Conservation (phyloP, 2,329 filamentous ascomycete species). For the Colletotrichum kahawae region DNA sequence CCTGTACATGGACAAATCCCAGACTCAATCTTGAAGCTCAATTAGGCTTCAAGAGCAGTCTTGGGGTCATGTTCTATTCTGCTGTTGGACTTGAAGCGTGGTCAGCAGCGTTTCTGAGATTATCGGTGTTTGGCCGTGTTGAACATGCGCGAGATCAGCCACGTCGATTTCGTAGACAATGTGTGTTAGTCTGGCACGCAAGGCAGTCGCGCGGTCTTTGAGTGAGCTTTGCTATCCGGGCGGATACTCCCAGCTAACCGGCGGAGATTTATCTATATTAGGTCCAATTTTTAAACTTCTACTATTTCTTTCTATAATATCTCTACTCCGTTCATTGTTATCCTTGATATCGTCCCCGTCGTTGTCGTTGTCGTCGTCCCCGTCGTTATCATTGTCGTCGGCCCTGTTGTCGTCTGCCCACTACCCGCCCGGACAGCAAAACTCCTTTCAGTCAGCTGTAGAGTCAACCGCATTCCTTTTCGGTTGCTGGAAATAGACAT, state of each 20-base stretch:
- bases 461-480: neutral
- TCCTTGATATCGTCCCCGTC: too few relatives aligned
- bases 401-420: neutral
- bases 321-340: neutral
- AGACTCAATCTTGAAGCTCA: too few relatives aligned
- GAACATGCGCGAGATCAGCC: neutral
- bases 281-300: neutral
- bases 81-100: too few relatives aligned
- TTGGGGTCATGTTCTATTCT: too few relatives aligned
- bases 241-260: too few relatives aligned
- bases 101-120: neutral
- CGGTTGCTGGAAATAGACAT: neutral
- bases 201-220: too few relatives aligned
- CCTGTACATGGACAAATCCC: too few relatives aligned
- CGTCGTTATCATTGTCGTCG: neutral
- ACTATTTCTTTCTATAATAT: accelerated
- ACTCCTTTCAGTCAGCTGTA: accelerated
- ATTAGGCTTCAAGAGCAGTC: too few relatives aligned
- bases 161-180: accelerated
- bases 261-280: too few relatives aligned
- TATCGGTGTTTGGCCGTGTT: neutral
- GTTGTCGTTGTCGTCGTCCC: neutral
- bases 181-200: neutral
- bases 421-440: neutral
- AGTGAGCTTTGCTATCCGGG: neutral